Evolutionary conservation across 352 stramenopile species (phyloP), one percentile per base, ranked within the genome.

Genomic region (Pythium biforme): DNA sequence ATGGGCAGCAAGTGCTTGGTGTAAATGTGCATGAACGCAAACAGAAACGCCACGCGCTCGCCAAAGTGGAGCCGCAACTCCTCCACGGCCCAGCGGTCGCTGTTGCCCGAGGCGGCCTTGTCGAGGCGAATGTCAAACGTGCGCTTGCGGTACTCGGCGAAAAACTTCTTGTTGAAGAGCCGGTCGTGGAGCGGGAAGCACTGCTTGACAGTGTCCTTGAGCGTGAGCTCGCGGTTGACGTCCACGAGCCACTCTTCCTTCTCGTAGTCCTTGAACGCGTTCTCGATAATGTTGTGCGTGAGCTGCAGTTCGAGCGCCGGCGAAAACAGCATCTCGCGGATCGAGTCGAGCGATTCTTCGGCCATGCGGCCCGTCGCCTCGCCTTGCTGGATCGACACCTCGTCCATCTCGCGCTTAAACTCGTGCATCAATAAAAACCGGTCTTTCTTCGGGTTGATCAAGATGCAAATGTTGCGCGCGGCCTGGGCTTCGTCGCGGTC

Each of bases 21-120:
- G 75, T 95, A 95, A 64, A 94, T 93, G 64, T 94, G 83, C 85
- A 95, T 95, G 54, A 94, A 95, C 2, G 87, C 87, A 60, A 95
- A 95, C 8, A 94, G 66, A 60, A 95, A 95, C 26, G 87, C 87
- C n/a, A 95, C 87, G 15, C 85, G 87, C 68, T 94, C 85, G 22
- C 87, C 87, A 67, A 95, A 95, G 60, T 95, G 87, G 22, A 95
- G 72, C 23, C 86, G 86, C 6, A 95, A 69, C 54, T 95, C 86
- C 40, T 95, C 86, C 7, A 95, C 86, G 0, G 83, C 86, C 86
- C 86, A 95, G 1, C 86, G 84, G 69, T 95, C 79, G 50, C 75
- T 87, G 58, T 95, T 95, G 26, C 83, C 84, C 2, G 77, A 74
- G 15, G 81, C 83, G 0, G 81, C 81, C 41, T 92, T 92, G 31